A percentile compares a stretch with the other conserved stretches of the same genome.
Evolutionary conservation across 148 eudicot genomes (phyloP).

Genomic region (Cornus florida): DNA sequence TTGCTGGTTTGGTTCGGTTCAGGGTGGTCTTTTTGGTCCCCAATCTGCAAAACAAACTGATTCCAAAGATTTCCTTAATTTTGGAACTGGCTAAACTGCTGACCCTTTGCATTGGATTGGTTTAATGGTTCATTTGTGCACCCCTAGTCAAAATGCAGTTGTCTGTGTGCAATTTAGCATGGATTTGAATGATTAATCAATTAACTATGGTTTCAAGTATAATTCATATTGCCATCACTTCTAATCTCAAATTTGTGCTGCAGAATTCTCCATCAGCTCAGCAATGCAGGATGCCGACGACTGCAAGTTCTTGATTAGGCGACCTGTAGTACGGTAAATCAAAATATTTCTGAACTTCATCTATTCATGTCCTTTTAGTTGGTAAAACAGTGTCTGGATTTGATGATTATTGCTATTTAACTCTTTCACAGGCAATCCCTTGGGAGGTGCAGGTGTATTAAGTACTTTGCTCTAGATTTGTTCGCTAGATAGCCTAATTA

Average conservation of each 20-base stretch:
- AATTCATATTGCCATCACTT: background rate
- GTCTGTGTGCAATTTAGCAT: background rate
- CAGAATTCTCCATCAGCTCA: slow-evolving; percentile 25
- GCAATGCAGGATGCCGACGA: slow-evolving; percentile 15
- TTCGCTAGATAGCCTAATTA: background rate
- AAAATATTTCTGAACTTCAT: background rate
- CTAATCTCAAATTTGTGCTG: slow-evolving; percentile 12
- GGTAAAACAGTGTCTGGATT: background rate
- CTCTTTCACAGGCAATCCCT: background rate
- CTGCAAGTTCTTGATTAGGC: slow-evolving; percentile 5
- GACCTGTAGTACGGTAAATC: slow-evolving; percentile 33
- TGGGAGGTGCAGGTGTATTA: background rate
- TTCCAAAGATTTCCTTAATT: no score
- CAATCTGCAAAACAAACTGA: no score
- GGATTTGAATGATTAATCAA: background rate
- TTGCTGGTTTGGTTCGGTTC: no score
- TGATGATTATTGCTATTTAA: background rate
- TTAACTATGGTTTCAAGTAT: background rate
- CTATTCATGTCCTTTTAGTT: background rate
- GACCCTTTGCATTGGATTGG: no score
- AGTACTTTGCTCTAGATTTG: background rate
- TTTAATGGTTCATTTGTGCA: no score
- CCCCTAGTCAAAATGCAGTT: background rate
- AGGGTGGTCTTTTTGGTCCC: no score
- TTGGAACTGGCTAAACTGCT: no score